phyloP scores from a whole-genome alignment of 768 basidiomycete genomes.

The Rhizopogon rudus region DNA sequence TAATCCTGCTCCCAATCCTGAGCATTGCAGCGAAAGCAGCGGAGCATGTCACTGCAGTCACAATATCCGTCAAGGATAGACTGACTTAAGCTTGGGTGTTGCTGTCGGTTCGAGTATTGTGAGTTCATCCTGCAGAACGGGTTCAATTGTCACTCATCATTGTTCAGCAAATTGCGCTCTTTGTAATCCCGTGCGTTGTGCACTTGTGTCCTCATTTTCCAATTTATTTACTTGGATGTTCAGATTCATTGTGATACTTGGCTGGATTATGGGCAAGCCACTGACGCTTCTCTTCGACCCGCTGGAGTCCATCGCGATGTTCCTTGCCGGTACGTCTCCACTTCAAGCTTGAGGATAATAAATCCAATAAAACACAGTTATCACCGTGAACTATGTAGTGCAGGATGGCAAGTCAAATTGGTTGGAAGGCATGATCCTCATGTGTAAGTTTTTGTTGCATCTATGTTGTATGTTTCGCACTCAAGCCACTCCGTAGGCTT shows the following conservation, averaged over 20 bases:
- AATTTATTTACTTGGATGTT: not conserved
- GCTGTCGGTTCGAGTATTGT: not conserved
- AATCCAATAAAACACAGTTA: constrained; percentile 33
- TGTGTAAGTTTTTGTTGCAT: constrained; percentile 36
- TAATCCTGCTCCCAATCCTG: not conserved
- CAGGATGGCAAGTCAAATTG: constrained; percentile 89
- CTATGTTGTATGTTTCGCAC: not conserved
- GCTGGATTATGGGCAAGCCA: not conserved
- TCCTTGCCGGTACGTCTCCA: constrained; percentile 12
- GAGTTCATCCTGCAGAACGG: not conserved
- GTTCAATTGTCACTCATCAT: not conserved
- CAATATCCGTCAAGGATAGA: not conserved
- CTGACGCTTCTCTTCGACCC: no score
- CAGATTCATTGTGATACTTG: not conserved
- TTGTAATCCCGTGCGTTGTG: constrained; percentile 8
- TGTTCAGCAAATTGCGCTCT: not conserved
- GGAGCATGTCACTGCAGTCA: not conserved
- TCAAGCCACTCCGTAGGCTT: constrained; percentile 29
- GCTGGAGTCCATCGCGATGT: constrained; percentile 31
- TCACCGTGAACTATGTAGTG: constrained; percentile 83
- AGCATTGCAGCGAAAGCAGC: not conserved
- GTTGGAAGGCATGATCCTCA: constrained; percentile 81
- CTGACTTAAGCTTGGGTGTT: not conserved
- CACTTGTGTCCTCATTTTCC: constrained; percentile 27
- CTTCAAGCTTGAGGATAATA: not conserved